Base-by-base conservation (phyloP, 306 rosid species). In the Vigna mungo region DNA sequence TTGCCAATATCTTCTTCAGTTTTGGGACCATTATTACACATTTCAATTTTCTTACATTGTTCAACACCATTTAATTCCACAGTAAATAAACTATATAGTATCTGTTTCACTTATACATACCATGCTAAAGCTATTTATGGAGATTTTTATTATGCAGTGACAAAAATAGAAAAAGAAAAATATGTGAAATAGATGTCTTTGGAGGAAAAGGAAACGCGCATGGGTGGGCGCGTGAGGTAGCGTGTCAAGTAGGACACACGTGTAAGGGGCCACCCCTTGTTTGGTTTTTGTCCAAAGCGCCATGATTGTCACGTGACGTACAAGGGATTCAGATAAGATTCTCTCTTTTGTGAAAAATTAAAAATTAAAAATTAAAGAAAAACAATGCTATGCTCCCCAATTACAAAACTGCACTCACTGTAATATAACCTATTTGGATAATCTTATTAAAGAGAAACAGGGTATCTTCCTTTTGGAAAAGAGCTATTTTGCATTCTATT, bases 231-330 rank as follows among this genome's bases (percentile, higher is more conserved):
- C 81, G 81, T 78, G 71, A 47, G 20, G 7, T 8, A 34, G 53
- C 55, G 81, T n/a, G 49, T 44, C 15, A 17, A 55, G 4, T 30
- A 34, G 44, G 63, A 27, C 66, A 49, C 83, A 37, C 66, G 65
- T 49, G 82, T 37, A 23, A 48, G 65, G 71, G 56, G 72, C 1
- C 46, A 44, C 48, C 7, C 7, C 60, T 12, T 2, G 14, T 68
- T 43, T 78, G 4, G n/a, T 46, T 56, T 30, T 47, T 34, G 82
- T 32, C 60, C 77, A 34, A 20, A 69, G 27, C 1, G 77, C 7
- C 0, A 78, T 69, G 62, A 55, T 78, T 69, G 53, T 78, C 69
- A 78, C 62, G 82, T 56, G 76, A 44, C 4, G 25, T 13, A 9
- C 25, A 75, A 41, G 78, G 2, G 34, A 60, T 48, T 69, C 2